Base-by-base conservation (phyloP, 192 early-diverging fungal species). In the Coemansia sp. region DNA sequence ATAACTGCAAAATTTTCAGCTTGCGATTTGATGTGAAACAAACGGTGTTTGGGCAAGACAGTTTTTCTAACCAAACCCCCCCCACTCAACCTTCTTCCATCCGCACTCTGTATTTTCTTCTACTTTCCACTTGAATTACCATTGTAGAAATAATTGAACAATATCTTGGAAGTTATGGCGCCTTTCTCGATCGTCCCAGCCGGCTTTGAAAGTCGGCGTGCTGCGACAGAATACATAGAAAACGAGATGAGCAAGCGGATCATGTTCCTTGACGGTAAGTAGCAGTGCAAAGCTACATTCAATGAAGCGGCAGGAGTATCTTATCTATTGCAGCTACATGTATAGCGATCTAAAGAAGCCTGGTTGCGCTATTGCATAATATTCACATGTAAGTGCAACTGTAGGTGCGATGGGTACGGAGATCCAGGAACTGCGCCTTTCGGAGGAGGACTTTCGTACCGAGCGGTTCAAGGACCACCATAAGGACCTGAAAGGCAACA, bases 401-500 rank as follows among this genome's bases (percentile, higher is more conserved):
- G 26, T 81, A 81, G 78, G 78, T 55, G 94, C 90, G n/a, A 96
- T 97, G 94, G 93, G 93, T 49, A 92, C 91, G 41, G 85, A 92
- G 88, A 90, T 98, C 67, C 95, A 98, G 68, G 78, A 87, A 31
- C 86, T 92, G 54, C 82, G 83, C 22, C 85, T 98, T 14, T 78
- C 84, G 19, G 95, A 98, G 74, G 85, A 82, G 9, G 90, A 95
- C 70, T 96, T 98, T 65, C 82, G 95, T 68, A 86, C 85, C 30
- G 86, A 92, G 50, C 85, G 91, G 58, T 98, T 93, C 85, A 89
- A 88, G 76, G 72, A 87, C 68, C 91, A 92, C 72, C 65, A 78
- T 10, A 92, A 94, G 66, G 93, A 95, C 69, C 78, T 98, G 30
- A 90, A 91, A 73, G 96, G 96, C 38, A 98, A 98, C 85, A 98